A percentile compares a stretch with the other conserved stretches of the same genome.
Conservation (phyloP, 257 asterid genomes). For the Penstemon newberryi region DNA sequence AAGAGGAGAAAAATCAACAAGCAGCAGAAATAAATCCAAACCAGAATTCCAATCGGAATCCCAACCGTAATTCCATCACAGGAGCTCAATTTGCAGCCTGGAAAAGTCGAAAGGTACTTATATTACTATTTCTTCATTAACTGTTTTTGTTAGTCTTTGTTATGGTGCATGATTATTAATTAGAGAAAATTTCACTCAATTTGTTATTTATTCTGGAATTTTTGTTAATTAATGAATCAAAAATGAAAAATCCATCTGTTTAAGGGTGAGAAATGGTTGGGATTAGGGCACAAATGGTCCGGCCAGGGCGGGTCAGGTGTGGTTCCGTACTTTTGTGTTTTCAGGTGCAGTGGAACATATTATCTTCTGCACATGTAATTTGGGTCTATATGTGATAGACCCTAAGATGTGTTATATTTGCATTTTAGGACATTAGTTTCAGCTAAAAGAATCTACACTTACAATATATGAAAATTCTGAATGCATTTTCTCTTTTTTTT, state of each 20-base stretch:
- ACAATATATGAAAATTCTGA: background rate
- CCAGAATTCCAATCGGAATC: constrained; percentile 20
- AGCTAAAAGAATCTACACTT: background rate
- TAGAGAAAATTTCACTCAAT: background rate
- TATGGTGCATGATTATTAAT: background rate
- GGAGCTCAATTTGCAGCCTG: constrained; percentile 60
- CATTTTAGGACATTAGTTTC: background rate
- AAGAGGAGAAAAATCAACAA: constrained; percentile 39
- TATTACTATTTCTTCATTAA: background rate
- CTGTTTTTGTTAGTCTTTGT: background rate
- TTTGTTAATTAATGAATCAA: constrained; percentile 6
- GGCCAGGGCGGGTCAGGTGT: background rate
- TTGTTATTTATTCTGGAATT: constrained; percentile 6
- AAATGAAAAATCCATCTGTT: background rate
- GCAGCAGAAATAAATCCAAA: constrained; percentile 1
- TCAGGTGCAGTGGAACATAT: no score
- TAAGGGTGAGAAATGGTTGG: background rate
- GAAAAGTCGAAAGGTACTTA: constrained; percentile 68
- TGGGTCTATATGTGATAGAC: background rate
- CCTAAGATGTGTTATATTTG: background rate
- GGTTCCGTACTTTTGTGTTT: no score
- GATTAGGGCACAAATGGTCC: background rate
- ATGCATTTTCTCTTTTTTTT: background rate
- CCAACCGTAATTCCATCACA: constrained; percentile 56
- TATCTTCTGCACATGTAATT: background rate